Evolutionary conservation across 75 land plant genomes (phyloP), one percentile per base, ranked within the genome.

Genomic region (Isoetes taiwanensis): DNA sequence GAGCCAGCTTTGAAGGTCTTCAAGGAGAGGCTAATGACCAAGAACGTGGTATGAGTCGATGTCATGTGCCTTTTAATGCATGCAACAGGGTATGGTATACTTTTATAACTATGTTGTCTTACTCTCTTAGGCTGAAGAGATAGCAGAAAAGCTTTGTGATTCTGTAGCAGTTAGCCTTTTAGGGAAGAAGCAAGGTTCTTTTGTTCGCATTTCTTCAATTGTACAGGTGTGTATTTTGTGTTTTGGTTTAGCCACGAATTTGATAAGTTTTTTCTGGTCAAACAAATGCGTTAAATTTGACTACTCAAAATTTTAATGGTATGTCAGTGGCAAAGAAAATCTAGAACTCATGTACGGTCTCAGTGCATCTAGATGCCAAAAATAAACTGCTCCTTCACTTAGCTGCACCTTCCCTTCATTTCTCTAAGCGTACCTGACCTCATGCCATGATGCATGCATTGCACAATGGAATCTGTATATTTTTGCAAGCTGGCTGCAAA

Each of bases 121-220:
- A 14, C n/a, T 66, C 31, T 61, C 28, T 3, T 52, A 90, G 90
- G 98, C 98, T 34, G 88, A 90, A 75, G 98, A 88, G 57, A 88
- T 93, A 58, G 84, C 98, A 53, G 96, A 84, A 64, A 90, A 84
- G 60, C 73, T 93, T 34, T 88, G 98, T 67, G 93, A 88, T 60
- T 93, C 98, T 30, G 96, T 93, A 4, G 89, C 98, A 12, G 83
- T 81, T 17, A 93, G 98, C 67, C 96, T 93, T 74, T 79, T 84
- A 43, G 98, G 98, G 10, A 93, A 93, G 70, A 93, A 82, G 58
- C 70, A 79, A 54, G 98, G 90, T 1, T 87, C 96, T 23, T 88
- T 93, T 32, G 88, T 96, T 39, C 82, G 98, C 48, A 61, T 93
- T 33, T 84, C 96, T 59, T 78, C 98, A 39, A 84, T 84, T 58